Evolutionary conservation across 768 basidiomycete genomes (phyloP).

Genomic region (Cubamyces lactineus): DNA sequence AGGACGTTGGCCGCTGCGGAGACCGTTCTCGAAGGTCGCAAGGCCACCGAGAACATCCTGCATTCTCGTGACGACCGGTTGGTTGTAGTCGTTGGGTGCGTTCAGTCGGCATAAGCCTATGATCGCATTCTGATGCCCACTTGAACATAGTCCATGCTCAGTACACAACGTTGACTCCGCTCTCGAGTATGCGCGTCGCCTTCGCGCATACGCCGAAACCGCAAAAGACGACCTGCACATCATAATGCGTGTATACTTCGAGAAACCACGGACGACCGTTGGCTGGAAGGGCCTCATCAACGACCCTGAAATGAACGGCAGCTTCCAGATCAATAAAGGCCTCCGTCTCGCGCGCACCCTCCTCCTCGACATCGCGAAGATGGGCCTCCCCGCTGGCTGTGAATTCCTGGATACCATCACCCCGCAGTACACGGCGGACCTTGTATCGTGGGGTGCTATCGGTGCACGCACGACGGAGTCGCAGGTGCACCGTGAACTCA

Average conservation of each 20-base stretch:
- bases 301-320: slow-evolving; percentile 91
- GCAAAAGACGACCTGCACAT: slow-evolving; percentile 89
- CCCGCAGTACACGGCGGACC: slow-evolving; percentile 92
- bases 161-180: slow-evolving; percentile 90
- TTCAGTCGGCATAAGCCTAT: slow-evolving; percentile 3
- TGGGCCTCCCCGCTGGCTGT: slow-evolving; percentile 94
- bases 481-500: slow-evolving; percentile 89
- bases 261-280: slow-evolving; percentile 93
- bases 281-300: slow-evolving; percentile 99
- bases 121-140: slow-evolving; percentile 4
- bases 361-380: slow-evolving; percentile 84
- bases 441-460: slow-evolving; percentile 95
- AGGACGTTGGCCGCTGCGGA: slow-evolving; percentile 83
- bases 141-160: slow-evolving; percentile 76
- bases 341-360: slow-evolving; percentile 85
- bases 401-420: slow-evolving; percentile 87
- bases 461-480: slow-evolving; percentile 93
- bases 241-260: slow-evolving; percentile 98
- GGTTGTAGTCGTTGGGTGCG: slow-evolving; percentile 87
- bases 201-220: slow-evolving; percentile 78
- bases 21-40: slow-evolving; percentile 86
- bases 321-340: slow-evolving; percentile 96
- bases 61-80: slow-evolving; percentile 90
- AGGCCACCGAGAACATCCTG: slow-evolving; percentile 76
- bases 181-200: slow-evolving; percentile 80